Conservation (phyloP, 2,329 filamentous ascomycete genomes). For the Ilyonectria sp. region DNA sequence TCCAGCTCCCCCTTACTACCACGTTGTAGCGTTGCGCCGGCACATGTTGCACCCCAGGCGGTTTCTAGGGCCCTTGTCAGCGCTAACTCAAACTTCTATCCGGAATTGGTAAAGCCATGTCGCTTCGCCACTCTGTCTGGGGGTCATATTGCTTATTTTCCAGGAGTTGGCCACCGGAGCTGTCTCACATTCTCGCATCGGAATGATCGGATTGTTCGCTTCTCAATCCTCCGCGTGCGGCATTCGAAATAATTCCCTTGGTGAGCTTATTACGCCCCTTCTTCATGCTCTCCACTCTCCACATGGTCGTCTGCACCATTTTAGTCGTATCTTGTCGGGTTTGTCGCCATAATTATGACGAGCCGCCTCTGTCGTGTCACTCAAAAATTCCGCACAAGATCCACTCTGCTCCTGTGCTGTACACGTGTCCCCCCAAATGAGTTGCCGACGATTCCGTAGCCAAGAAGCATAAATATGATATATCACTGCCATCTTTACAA, state of each 20-base stretch:
- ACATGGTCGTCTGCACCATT: constrained; percentile 1
- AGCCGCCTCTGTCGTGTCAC: not conserved
- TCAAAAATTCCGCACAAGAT: not conserved
- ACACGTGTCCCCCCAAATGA: not conserved
- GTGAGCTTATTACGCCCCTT: not conserved
- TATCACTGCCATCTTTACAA: not conserved
- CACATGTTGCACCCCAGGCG: not conserved
- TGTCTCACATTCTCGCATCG: not conserved
- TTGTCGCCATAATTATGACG: not conserved
- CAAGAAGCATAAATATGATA: not conserved
- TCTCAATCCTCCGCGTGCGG: not conserved
- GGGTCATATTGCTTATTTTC: not conserved
- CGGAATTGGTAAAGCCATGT: not conserved
- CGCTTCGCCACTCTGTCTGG: not conserved
- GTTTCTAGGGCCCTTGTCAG: not conserved
- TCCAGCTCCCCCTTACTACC: not conserved
- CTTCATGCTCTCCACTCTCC: not conserved
- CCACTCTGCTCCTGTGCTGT: not conserved
- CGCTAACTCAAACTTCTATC: not conserved
- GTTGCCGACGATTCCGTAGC: not conserved
- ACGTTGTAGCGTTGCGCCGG: not conserved
- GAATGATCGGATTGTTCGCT: not conserved
- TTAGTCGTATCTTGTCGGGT: not conserved
- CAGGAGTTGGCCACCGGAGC: not conserved
- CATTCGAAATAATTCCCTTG: not conserved